phyloP scores from a whole-genome alignment of 805 yeast genomes.

The Suhomyces kilbournensis region DNA sequence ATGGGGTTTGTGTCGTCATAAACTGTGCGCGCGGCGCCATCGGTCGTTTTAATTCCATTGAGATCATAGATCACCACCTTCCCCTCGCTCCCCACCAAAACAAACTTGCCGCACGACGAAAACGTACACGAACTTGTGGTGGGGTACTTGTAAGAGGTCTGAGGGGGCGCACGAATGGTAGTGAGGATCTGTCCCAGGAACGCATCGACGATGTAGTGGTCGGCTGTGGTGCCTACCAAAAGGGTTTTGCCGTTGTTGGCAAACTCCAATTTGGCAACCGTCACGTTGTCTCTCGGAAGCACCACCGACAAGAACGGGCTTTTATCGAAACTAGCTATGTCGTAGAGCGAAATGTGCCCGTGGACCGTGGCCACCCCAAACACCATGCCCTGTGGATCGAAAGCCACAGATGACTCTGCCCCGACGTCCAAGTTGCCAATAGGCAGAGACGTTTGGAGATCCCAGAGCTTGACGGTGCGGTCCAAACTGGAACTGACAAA shows the following conservation, averaged over 20 bases:
- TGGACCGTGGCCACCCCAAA: conserved; percentile 55
- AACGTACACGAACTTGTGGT: conserved; percentile 33
- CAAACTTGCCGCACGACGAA: conserved; percentile 41
- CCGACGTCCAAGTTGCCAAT: conserved; percentile 57
- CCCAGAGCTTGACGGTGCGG: conserved; percentile 85
- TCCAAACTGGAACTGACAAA: conserved; percentile 72
- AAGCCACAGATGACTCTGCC: conserved; percentile 57
- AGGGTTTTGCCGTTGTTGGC: conserved; percentile 72
- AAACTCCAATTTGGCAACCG: conserved; percentile 60
- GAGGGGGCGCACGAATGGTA: not conserved
- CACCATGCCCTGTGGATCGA: conserved; percentile 82
- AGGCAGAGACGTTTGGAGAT: conserved; percentile 62
- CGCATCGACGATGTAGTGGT: conserved; percentile 67
- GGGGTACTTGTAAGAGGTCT: conserved; percentile 29
- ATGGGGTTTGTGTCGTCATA: conserved; percentile 17
- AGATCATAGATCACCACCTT: conserved; percentile 31
- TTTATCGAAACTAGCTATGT: conserved; percentile 53
- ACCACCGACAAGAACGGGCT: conserved; percentile 46
- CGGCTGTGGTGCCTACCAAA: conserved; percentile 53
- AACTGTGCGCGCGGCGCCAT: conserved; percentile 17
- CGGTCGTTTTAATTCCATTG: conserved; percentile 18
- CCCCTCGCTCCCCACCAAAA: conserved; percentile 30
- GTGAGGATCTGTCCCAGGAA: conserved; percentile 54
- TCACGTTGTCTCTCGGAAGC: conserved; percentile 19
- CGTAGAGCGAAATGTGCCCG: conserved; percentile 51